Base-by-base conservation (phyloP, 2,329 filamentous ascomycete genomes). In the Fusarium anthophilum region DNA sequence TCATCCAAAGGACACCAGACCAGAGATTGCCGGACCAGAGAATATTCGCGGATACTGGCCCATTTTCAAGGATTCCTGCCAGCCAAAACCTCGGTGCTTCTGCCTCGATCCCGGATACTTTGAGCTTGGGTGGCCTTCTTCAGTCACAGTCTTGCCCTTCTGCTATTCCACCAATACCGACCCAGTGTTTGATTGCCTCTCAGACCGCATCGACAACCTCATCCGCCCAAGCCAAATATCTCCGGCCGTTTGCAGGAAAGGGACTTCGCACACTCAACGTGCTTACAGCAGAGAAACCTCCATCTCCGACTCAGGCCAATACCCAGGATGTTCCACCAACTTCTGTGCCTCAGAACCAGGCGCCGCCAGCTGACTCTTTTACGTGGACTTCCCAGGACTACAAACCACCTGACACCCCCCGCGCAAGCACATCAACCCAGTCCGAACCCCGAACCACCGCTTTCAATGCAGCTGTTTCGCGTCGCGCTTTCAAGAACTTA, bases 211-310 rank as follows among this genome's bases (percentile, higher is more conserved):
- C 88, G 11, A 87, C 85, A 3, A 85, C 86, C 3, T 87, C 87
- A 4, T 89, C 87, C 12, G 82, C 84, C 62, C 85, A 86, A 63
- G 81, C 83, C 63, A 84, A 84, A 67, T 90, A 90, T 70, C 80
- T 88, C 17, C 82, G 85, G 37, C 89, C 89, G 2, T 91, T 91
- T 80, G 83, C 84, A 15, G 89, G 89, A 3, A 88, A 85, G 66
- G 89, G 89, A 37, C 82, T 90, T 6, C 81, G 88, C 55, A 90
- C 88, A 76, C 84, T 90, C 41, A 84, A 82, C 79, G 81, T 83
- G 48, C 63, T 71, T 26, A 28, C 63, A n/a, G 70, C 56, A 63
- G 69, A 78, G n/a, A 83, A 78, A 57, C 62, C 78, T 14, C 75
- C 74, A n/a, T 77, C 81, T 51, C 79, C 81, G n/a, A 75, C 81